A percentile compares a stretch with the other conserved stretches of the same genome.
phyloP scores from a whole-genome alignment of 2,329 filamentous ascomycete species.

The Myriosclerotinia curreyana region DNA sequence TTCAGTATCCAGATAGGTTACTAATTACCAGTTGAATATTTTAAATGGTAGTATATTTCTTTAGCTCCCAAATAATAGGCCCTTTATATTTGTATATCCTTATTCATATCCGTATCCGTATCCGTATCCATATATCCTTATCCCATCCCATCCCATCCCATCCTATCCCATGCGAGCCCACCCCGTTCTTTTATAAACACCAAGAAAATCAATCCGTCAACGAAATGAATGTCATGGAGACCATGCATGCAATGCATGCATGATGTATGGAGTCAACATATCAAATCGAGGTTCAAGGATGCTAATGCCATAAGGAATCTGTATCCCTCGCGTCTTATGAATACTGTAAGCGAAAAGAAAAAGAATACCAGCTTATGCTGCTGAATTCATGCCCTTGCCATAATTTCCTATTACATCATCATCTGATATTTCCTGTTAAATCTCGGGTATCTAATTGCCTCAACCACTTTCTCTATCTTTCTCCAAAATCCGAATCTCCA shows the following conservation, averaged over 20 bases:
- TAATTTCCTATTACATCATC: neutral
- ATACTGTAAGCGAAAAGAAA: neutral
- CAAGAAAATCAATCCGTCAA: neutral
- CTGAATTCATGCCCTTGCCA: neutral
- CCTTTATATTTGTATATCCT: no score
- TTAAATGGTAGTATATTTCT: no score
- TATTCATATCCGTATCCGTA: no score
- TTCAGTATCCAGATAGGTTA: no score
- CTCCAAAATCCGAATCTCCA: neutral
- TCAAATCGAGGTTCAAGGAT: neutral
- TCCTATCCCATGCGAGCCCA: neutral
- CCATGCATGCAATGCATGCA: slow-evolving; percentile 3
- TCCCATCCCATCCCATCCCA: neutral
- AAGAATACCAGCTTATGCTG: neutral
- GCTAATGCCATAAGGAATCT: neutral
- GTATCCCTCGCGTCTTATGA: neutral
- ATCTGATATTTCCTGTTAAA: slow-evolving; percentile 40
- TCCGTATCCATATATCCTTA: neutral
- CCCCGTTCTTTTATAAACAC: slow-evolving; percentile 1
- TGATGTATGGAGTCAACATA: neutral
- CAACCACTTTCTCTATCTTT: no score
- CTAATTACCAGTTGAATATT: no score
- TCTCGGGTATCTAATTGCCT: slow-evolving; percentile 65
- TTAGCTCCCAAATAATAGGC: no score
- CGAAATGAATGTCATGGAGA: neutral